Conservation (phyloP, 768 basidiomycete species). For the Candolleomyces eurysporus region DNA sequence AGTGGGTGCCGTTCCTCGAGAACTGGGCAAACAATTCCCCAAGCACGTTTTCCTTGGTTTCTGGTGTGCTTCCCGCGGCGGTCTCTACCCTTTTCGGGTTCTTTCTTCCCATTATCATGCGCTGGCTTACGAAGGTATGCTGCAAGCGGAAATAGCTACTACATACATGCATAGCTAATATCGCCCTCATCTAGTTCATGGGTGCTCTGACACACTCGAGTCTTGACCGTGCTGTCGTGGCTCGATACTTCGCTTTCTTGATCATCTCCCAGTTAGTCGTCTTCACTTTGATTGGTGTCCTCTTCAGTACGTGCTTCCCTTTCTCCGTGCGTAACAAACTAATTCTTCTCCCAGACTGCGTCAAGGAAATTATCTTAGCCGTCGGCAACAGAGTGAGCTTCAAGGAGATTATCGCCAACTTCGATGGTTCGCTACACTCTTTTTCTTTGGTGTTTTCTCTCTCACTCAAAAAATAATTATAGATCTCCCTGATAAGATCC, state of each 20-base stretch:
- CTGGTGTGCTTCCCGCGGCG: slow-evolving; percentile 90
- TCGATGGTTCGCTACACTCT: slow-evolving; percentile 37
- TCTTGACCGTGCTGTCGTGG: slow-evolving; percentile 87
- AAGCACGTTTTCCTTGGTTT: slow-evolving; percentile 75
- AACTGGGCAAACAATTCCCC: slow-evolving; percentile 65
- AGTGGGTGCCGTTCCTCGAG: slow-evolving; percentile 74
- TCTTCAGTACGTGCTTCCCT: slow-evolving; percentile 63
- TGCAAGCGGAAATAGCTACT: slow-evolving; percentile 47
- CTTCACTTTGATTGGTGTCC: slow-evolving; percentile 90
- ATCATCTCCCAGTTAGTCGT: slow-evolving; percentile 91
- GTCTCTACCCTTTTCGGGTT: slow-evolving; percentile 88
- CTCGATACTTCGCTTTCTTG: slow-evolving; percentile 91
- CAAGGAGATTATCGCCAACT: slow-evolving; percentile 42
- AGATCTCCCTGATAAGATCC: slow-evolving; percentile 74
- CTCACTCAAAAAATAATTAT: background rate
- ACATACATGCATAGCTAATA: slow-evolving; percentile 44
- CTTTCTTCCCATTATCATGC: slow-evolving; percentile 90
- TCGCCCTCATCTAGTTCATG: slow-evolving; percentile 59
- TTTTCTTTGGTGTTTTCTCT: background rate
- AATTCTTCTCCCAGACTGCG: slow-evolving; percentile 28
- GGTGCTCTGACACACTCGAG: slow-evolving; percentile 68
- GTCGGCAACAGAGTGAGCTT: slow-evolving; percentile 43
- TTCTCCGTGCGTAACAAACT: background rate
- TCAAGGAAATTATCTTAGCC: slow-evolving; percentile 41
- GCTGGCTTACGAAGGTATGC: slow-evolving; percentile 70